A percentile compares a stretch with the other conserved stretches of the same genome.
Conservation (phyloP, 768 basidiomycete species). For the Hypholoma sublateritium region DNA sequence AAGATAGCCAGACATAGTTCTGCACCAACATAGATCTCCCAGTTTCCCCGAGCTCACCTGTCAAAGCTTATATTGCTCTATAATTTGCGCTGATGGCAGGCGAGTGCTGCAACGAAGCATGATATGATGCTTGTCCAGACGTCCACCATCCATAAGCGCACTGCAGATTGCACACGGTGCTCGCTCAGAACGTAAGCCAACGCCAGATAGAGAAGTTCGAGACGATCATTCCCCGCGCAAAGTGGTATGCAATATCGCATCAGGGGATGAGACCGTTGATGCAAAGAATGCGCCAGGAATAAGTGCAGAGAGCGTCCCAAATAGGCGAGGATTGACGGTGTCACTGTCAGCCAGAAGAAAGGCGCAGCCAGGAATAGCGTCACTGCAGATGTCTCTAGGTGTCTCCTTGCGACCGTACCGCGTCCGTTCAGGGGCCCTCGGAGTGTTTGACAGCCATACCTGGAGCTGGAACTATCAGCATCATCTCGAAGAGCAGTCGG, state of each 20-base stretch:
- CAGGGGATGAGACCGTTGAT: constrained; percentile 11
- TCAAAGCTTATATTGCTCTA: too few species aligned
- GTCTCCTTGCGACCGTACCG: constrained; percentile 10
- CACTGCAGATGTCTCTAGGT: not conserved
- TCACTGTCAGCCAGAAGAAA: not conserved
- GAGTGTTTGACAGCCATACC: not conserved
- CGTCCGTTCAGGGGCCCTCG: not conserved
- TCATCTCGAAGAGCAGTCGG: not conserved
- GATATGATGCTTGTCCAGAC: too few species aligned
- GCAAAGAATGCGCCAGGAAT: not conserved
- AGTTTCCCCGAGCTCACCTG: too few species aligned
- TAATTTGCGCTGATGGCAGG: too few species aligned
- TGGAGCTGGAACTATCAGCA: constrained; percentile 6
- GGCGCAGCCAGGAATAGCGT: not conserved
- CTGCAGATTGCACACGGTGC: too few species aligned
- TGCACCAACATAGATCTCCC: too few species aligned
- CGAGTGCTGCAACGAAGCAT: too few species aligned
- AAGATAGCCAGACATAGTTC: too few species aligned
- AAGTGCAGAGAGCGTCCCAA: not conserved
- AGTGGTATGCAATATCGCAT: not conserved
- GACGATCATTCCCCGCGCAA: not conserved
- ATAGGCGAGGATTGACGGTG: not conserved
- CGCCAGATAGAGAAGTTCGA: too few species aligned
- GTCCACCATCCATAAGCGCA: too few species aligned
- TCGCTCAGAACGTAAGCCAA: too few species aligned